These are phyloP conservation scores for Ustilago cynodontis DNA, from an alignment of 1,284 basidiomycete genomes.

Conservation along the genomic window DNA sequence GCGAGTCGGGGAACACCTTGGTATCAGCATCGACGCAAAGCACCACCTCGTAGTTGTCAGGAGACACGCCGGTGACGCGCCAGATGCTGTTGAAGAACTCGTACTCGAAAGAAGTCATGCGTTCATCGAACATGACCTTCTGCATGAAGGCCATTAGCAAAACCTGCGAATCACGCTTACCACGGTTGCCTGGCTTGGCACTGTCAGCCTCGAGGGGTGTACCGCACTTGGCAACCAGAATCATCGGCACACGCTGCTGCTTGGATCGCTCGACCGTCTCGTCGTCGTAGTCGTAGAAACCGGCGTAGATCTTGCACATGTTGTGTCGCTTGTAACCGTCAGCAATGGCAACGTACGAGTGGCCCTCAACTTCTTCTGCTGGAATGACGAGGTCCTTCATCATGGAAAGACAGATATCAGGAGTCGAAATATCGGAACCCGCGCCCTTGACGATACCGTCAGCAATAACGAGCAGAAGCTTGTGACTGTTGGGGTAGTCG, in stretches of 20 bases:
- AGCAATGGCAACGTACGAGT: slow-evolving; percentile 97
- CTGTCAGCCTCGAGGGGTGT: slow-evolving; percentile 84
- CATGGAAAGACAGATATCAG: slow-evolving; percentile 94
- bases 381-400: slow-evolving; percentile 95
- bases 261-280: slow-evolving; percentile 90
- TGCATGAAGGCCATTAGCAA: slow-evolving; percentile 72
- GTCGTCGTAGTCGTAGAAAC: slow-evolving; percentile 96
- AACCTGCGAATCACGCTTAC: slow-evolving; percentile 98
- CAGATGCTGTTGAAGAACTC: slow-evolving; percentile 73
- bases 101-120: slow-evolving; percentile 72
- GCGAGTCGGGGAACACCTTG: slow-evolving; percentile 72
- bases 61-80: slow-evolving; percentile 71
- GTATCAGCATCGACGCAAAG: slow-evolving; percentile 73
- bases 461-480: slow-evolving; percentile 92
- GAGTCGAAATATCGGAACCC: slow-evolving; percentile 71
- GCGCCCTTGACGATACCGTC: slow-evolving; percentile 97
- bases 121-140: slow-evolving; percentile 73
- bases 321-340: slow-evolving; percentile 99
- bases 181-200: slow-evolving; percentile 95
- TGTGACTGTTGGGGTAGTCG: slow-evolving; percentile 98
- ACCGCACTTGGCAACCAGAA: slow-evolving; percentile 85
- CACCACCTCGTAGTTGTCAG: slow-evolving; percentile 72
- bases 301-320: slow-evolving; percentile 98
- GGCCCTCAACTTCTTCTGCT: slow-evolving; percentile 87
- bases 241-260: slow-evolving; percentile 95